Base-by-base conservation (phyloP, 2,329 filamentous ascomycete species). In the Zelopaecilomyces penicillatus region DNA sequence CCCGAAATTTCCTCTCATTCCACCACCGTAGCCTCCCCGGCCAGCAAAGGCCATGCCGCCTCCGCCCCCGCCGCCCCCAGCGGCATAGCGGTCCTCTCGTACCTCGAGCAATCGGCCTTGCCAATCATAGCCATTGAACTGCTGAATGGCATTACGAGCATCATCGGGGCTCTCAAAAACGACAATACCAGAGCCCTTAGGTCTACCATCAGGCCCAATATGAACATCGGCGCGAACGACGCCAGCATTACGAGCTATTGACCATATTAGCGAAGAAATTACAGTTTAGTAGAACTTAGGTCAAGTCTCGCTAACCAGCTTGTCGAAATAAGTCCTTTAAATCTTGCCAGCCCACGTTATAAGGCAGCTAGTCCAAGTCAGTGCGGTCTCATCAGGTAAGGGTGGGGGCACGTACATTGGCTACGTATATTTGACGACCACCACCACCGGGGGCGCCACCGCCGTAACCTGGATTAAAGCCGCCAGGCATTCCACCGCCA, bases 41-140 rank as follows among this genome's bases (percentile, higher is more conserved):
- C 75, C 77, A 26, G 70, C 68, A 49, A 71, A 70, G 19, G 19
- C 19, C 19, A 19, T 19, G 40, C 75, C 77, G 12, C 70, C 68
- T 48, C 71, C 70, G 47, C 76, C 78, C 71, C 57, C 73, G 62
- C 56, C 66, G 48, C 81, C 82, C 48, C 67, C 72, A 28, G 80
- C 82, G 48, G 93, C 93, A 62, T 90, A 98, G 46, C 93, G 85
- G 62, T 98, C 93, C 67, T 97, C 91, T 51, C 93, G 89, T 51
- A 98, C 93, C 65, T 98, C 93, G 41, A 98, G 80, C 42, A 83
- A 72, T 47, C 93, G 85, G 8, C 93, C 93, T 65, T 97, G 91
- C 93, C 93, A 98, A 52, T 98, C 93, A 63, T 95, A 97, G 47
- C 93, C 93, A 62, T 97, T 96, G 75, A 97, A 98, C 56, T 96